Evolutionary conservation across 371 early-diverging fungal genomes (phyloP), one percentile per base, ranked within the genome.

Genomic region (Circinella umbellata): DNA sequence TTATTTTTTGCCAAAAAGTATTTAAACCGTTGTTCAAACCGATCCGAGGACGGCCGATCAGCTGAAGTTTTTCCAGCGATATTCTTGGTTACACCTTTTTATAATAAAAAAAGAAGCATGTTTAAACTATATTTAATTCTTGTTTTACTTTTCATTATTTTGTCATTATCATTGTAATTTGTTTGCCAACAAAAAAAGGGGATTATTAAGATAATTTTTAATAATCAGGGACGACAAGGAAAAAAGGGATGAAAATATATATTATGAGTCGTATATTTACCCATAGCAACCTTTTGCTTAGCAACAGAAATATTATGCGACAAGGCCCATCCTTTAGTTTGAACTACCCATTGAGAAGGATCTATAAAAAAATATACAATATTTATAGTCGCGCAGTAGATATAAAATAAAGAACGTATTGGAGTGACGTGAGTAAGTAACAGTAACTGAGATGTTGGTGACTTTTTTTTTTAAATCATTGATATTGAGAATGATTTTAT

Each of bases 1-100:
- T 82, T 77, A 68, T 76, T 77, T 46, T 69, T 77, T 35, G 82
- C 82, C 37, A 82, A 48, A 64, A 82, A 82, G 48, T 82, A 82
- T 65, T 76, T 82, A 69, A 82, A 82, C 64, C 80, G 74, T 57
- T 79, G 64, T 53, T 82, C 76, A 73, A 82, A 82, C 68, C 70
- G 67, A 69, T 68, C 66, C 13, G 69, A 67, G 9, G 73, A 63
- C 7, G 46, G 65, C 42, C 49, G 65, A 70, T 79, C 80, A 61
- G 71, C 65, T 71, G 74, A 72, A 38, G 68, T 64, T 70, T 75
- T 68, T 20, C 74, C 77, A 15, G 71, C 76, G 20, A 82, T 72
- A 69, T 72, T 79, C 59, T 76, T 77, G 48, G 82, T 76, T 57
- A 82, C 67, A 62, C 78, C 82, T 82, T 54, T 5, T 15, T 34